phyloP scores from a whole-genome alignment of 2,329 filamentous ascomycete species.

The Ophiocordyceps robertsii region DNA sequence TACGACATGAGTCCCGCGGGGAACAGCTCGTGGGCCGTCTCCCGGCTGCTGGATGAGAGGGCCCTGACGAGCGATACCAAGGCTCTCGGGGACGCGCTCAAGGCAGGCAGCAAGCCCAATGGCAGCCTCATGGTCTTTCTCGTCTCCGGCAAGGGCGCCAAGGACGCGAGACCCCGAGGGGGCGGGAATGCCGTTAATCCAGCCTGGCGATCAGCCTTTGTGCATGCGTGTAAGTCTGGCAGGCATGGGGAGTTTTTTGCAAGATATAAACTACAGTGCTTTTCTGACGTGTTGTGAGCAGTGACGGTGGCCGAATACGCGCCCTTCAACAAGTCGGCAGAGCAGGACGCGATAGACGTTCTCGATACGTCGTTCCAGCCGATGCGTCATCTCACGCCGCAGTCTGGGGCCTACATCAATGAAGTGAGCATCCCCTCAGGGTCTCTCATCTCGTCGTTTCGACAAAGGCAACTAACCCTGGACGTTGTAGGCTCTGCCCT shows the following conservation, averaged over 20 bases:
- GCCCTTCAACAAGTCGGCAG: constrained; percentile 18
- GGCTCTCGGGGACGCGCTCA: constrained; percentile 22
- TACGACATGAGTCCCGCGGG: constrained; percentile 23
- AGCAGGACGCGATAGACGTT: constrained; percentile 9
- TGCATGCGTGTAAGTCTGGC: constrained; percentile 27
- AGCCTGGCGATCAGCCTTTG: constrained; percentile 33
- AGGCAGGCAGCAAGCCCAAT: constrained; percentile 15
- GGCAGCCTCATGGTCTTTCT: constrained; percentile 21
- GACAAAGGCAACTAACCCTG: rapidly evolving
- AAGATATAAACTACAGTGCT: too few relatives aligned
- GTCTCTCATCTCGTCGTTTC: rapidly evolving
- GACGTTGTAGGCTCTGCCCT: constrained; percentile 15
- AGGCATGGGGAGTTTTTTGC: too few relatives aligned
- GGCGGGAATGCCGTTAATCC: constrained; percentile 33
- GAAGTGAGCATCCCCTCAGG: constrained; percentile 19
- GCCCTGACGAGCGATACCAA: constrained; percentile 20
- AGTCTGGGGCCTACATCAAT: constrained; percentile 30
- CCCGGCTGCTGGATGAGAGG: constrained; percentile 26
- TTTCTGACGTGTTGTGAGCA: background rate
- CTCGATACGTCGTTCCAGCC: constrained; percentile 17
- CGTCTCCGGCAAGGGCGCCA: constrained; percentile 30
- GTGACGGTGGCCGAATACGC: constrained; percentile 7
- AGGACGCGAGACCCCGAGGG: constrained; percentile 24
- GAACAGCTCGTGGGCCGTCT: constrained; percentile 22
- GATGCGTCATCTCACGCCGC: constrained; percentile 24